These are phyloP conservation scores for Salix dunnii DNA, from an alignment of 345 rosid genomes.

Conservation along the genomic window DNA sequence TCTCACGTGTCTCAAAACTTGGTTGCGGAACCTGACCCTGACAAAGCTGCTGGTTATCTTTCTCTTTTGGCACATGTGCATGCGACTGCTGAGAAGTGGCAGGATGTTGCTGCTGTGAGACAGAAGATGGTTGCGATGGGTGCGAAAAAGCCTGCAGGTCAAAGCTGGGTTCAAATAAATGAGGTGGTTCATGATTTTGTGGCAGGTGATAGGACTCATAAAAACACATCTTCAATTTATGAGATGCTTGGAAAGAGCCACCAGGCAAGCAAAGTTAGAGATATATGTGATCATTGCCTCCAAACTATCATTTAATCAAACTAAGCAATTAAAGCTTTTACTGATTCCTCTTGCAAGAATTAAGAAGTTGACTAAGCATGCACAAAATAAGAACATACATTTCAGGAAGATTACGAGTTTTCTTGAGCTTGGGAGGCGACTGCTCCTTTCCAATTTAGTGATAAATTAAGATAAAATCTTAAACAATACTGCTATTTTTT, in stretches of 20 bases:
- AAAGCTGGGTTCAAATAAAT: constrained; percentile 36
- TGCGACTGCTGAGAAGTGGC: constrained; percentile 42
- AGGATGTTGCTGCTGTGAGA: constrained; percentile 36
- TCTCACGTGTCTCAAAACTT: constrained; percentile 34
- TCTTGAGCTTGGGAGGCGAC: too few species aligned
- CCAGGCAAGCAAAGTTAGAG: constrained; percentile 17
- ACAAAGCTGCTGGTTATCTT: constrained; percentile 36
- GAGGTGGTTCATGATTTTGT: constrained; percentile 30
- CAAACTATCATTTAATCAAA: too few species aligned
- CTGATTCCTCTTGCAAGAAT: too few species aligned
- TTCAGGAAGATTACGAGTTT: too few species aligned
- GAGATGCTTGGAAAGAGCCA: constrained; percentile 28
- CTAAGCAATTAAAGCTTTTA: too few species aligned
- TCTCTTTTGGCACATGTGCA: constrained; percentile 39
- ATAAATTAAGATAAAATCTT: too few species aligned
- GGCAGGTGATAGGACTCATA: constrained; percentile 15
- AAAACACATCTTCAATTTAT: constrained; percentile 24
- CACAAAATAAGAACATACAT: too few species aligned
- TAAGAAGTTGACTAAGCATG: too few species aligned
- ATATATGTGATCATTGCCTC: too few species aligned
- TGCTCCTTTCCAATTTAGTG: too few species aligned
- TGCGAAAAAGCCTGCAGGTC: constrained; percentile 31
- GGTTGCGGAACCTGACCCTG: constrained; percentile 26
- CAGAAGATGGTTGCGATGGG: constrained; percentile 32
- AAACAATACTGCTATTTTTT: too few species aligned